Percentiles rank a stretch among this genome's conserved stretches.
phyloP scores from a whole-genome alignment of 192 early-diverging fungal species.

The Rhizoclosmatium sp. region DNA sequence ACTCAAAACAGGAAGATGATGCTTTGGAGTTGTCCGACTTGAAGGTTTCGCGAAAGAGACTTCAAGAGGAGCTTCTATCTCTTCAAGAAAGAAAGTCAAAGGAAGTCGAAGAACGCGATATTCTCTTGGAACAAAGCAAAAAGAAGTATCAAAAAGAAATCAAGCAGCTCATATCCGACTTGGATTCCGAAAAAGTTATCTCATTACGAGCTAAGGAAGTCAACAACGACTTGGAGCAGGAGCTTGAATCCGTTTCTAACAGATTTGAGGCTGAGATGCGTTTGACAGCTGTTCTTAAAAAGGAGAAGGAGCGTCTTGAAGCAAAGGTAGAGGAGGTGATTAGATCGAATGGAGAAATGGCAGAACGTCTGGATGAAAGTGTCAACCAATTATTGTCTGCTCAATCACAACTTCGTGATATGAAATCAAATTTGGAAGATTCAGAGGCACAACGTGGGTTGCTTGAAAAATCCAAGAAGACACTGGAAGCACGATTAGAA shows the following conservation, averaged over 20 bases:
- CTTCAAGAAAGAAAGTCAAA: conserved; percentile 74
- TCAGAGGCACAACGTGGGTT: conserved; percentile 70
- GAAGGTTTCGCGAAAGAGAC: conserved; percentile 69
- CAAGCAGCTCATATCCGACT: conserved; percentile 77
- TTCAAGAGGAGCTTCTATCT: conserved; percentile 78
- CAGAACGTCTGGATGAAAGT: conserved; percentile 67
- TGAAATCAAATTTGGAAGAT: conserved; percentile 68
- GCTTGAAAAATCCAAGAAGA: conserved; percentile 74
- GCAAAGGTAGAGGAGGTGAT: conserved; percentile 75
- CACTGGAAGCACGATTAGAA: conserved; percentile 77
- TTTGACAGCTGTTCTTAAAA: conserved; percentile 70
- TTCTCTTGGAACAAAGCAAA: conserved; percentile 72
- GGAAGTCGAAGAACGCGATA: conserved; percentile 80
- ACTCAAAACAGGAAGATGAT: conserved; percentile 81
- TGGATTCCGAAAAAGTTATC: conserved; percentile 73
- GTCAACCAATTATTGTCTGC: conserved; percentile 65
- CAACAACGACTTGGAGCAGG: conserved; percentile 72
- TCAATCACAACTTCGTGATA: conserved; percentile 66
- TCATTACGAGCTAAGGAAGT: conserved; percentile 72
- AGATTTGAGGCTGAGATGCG: conserved; percentile 77
- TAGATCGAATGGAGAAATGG: conserved; percentile 66
- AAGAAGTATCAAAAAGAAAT: conserved; percentile 89
- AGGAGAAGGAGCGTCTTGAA: conserved; percentile 82
- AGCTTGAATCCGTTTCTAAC: conserved; percentile 66
- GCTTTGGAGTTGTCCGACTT: conserved; percentile 75